Percentiles rank a stretch among this genome's conserved stretches.
These are phyloP conservation scores for Suhomyces prunicola DNA, from an alignment of 805 yeast species.

Conservation along the genomic window DNA sequence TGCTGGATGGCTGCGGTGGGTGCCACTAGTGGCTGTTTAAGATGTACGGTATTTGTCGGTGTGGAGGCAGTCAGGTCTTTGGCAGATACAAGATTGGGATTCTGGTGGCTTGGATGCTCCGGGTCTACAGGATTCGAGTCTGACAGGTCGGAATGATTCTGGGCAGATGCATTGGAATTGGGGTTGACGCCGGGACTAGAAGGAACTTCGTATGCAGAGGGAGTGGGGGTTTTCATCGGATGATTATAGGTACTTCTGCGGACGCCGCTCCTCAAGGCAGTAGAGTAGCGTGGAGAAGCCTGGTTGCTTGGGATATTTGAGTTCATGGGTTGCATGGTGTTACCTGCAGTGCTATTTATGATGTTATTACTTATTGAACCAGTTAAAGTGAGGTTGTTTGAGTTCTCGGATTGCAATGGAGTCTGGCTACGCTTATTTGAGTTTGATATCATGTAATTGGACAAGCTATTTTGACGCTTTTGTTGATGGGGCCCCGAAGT, in stretches of 20 bases:
- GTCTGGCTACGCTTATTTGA: constrained; percentile 36
- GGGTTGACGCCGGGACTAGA: constrained; percentile 35
- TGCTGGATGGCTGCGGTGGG: constrained; percentile 2
- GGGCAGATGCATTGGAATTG: constrained; percentile 22
- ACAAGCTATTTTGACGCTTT: constrained; percentile 40
- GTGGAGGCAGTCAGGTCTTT: constrained; percentile 8
- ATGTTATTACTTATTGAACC: constrained; percentile 10
- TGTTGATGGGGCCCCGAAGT: constrained; percentile 18
- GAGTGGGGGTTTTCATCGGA: constrained; percentile 36
- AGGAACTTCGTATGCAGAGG: constrained; percentile 41
- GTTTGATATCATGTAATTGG: constrained; percentile 29
- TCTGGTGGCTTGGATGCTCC: constrained; percentile 3
- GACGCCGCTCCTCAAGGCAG: constrained; percentile 4
- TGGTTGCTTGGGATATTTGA: neutral
- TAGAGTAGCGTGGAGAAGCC: neutral
- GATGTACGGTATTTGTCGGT: constrained; percentile 2
- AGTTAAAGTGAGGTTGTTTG: constrained; percentile 11
- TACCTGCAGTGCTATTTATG: neutral
- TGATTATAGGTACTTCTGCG: constrained; percentile 15
- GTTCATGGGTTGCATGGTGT: neutral
- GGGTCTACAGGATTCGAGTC: constrained; percentile 33
- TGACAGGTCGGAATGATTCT: constrained; percentile 39
- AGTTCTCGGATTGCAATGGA: constrained; percentile 13
- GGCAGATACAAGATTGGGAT: neutral
- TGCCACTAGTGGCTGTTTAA: constrained; percentile 7